A percentile compares a stretch with the other conserved stretches of the same genome.
Conservation (phyloP, 495 filamentous ascomycete species). For the Penicillium lividum region DNA sequence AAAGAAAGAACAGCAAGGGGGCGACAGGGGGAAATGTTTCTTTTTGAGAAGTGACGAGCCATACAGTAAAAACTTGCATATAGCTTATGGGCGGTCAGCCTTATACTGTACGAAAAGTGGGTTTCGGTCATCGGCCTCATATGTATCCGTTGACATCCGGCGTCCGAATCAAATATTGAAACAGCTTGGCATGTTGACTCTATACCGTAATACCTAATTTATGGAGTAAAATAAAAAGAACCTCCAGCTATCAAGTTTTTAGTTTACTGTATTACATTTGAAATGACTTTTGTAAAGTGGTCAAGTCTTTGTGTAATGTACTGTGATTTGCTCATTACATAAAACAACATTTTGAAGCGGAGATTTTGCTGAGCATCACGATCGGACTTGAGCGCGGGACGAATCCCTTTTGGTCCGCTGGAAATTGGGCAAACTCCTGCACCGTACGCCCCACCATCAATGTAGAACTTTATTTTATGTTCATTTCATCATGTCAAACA, state of each 20-base stretch:
- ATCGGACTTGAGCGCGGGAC: not conserved
- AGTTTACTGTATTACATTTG: too few species aligned
- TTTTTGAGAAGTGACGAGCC: not conserved
- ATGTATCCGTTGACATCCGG: not conserved
- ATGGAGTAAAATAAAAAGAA: too few species aligned
- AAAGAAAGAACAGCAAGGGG: constrained; percentile 11
- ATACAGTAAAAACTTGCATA: not conserved
- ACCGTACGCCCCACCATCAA: constrained; percentile 7
- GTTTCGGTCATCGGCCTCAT: not conserved
- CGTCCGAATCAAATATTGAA: not conserved
- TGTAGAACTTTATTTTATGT: constrained; percentile 1
- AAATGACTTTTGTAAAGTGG: too few species aligned
- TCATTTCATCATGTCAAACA: not conserved
- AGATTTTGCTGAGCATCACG: not conserved
- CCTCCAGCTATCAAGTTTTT: too few species aligned
- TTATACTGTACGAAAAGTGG: constrained; percentile 9
- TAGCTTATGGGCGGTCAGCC: constrained; percentile 17
- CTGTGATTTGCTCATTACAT: not conserved
- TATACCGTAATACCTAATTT: too few species aligned
- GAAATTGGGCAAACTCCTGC: constrained; percentile 14
- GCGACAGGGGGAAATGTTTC: constrained; percentile 4
- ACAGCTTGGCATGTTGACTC: not conserved
- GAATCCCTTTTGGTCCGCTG: constrained; percentile 6
- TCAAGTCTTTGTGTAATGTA: too few species aligned
- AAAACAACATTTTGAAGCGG: not conserved